A percentile compares a stretch with the other conserved stretches of the same genome.
These are phyloP conservation scores for Leccinum colubrinum DNA, from an alignment of 1,284 basidiomycete species.

Conservation along the genomic window DNA sequence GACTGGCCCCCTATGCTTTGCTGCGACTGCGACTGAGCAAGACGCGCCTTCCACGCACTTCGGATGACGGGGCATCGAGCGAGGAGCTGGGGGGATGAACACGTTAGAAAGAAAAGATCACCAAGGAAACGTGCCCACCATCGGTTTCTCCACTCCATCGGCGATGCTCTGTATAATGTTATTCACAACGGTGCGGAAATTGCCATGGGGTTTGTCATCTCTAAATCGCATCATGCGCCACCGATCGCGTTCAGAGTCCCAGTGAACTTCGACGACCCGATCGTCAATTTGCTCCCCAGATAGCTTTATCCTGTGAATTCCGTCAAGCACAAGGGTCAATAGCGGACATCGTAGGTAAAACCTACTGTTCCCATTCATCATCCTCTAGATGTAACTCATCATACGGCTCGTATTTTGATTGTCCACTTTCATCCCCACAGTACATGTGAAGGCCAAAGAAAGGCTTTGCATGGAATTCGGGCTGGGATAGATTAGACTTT, in stretches of 20 bases:
- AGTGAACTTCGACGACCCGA: slow-evolving; percentile 91
- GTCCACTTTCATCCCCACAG: slow-evolving; percentile 63
- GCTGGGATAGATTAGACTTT: slow-evolving; percentile 49
- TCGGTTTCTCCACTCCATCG: slow-evolving; percentile 87
- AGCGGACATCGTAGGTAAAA: slow-evolving; percentile 10
- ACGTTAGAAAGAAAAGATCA: slow-evolving; percentile 8
- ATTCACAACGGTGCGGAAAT: slow-evolving; percentile 79
- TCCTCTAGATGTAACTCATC: slow-evolving; percentile 88
- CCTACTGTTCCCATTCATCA: slow-evolving; percentile 91
- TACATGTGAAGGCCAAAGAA: slow-evolving; percentile 83
- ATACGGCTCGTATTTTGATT: slow-evolving; percentile 75
- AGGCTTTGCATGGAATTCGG: slow-evolving; percentile 86
- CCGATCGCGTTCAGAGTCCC: slow-evolving; percentile 65
- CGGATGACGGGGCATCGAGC: slow-evolving; percentile 58
- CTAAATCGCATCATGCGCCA: slow-evolving; percentile 93
- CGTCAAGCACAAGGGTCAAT: slow-evolving; percentile 8
- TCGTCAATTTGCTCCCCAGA: slow-evolving; percentile 90
- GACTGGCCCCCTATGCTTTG: slow-evolving; percentile 24
- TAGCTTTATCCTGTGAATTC: slow-evolving; percentile 69
- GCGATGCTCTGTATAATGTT: slow-evolving; percentile 86
- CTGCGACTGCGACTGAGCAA: slow-evolving; percentile 23
- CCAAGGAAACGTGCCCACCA: slow-evolving; percentile 45
- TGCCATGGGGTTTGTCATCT: slow-evolving; percentile 89
- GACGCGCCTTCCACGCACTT: slow-evolving; percentile 64
- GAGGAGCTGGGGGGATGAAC: slow-evolving; percentile 50